Percentiles rank a stretch among this genome's conserved stretches.
phyloP scores from a whole-genome alignment of 106 monocot species.

The Dendrobium nobile region DNA sequence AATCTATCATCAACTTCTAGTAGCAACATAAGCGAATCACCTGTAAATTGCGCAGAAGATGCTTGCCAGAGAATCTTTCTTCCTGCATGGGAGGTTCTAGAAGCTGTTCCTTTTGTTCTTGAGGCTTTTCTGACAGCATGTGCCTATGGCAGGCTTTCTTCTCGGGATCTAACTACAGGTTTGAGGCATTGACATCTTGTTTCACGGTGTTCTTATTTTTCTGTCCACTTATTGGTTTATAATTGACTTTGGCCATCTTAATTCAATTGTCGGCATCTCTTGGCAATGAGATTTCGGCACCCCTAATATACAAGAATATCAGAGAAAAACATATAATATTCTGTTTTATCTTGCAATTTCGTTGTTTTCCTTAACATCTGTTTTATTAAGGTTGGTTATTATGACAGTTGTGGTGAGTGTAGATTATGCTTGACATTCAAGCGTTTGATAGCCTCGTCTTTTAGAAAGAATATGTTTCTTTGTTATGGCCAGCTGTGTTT shows the following conservation, averaged over 20 bases:
- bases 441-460: no score
- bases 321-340: no score
- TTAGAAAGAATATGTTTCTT: no score
- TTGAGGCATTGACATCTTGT: not conserved
- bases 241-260: not conserved
- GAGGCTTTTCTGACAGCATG: constrained; percentile 80
- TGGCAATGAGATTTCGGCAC: not conserved
- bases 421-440: no score
- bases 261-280: not conserved
- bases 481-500: no score
- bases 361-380: no score
- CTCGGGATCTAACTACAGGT: constrained; percentile 90
- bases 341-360: no score
- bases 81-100: constrained; percentile 88
- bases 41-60: constrained; percentile 40
- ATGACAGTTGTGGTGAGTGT: no score
- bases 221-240: not conserved
- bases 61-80: constrained; percentile 30
- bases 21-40: constrained; percentile 45
- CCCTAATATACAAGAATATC: not conserved
- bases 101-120: constrained; percentile 86
- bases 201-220: not conserved
- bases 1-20: constrained; percentile 45
- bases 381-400: no score
- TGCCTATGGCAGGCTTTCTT: constrained; percentile 73